phyloP scores from a whole-genome alignment of 164 flowering plant genomes.

The Magnolia sinica region DNA sequence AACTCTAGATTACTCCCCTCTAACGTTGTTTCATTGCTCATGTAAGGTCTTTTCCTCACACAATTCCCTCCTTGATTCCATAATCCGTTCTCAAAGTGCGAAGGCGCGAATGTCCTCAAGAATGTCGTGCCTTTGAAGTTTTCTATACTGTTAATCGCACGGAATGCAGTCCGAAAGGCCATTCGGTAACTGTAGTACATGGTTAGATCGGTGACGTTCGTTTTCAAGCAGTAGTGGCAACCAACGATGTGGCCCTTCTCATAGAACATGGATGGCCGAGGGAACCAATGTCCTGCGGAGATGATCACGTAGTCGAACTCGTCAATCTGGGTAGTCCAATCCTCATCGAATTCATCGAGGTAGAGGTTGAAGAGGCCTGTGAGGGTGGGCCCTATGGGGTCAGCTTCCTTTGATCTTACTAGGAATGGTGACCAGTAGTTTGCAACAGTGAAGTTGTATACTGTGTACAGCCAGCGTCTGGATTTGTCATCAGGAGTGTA shows the following conservation, averaged over 20 bases:
- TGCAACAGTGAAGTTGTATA: constrained; percentile 53
- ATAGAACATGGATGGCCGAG: constrained; percentile 38
- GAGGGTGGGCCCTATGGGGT: constrained; percentile 23
- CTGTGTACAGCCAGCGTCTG: constrained; percentile 36
- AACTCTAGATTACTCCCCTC: constrained; percentile 24
- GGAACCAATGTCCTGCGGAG: constrained; percentile 71
- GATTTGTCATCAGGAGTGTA: constrained; percentile 14
- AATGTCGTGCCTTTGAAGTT: constrained; percentile 41
- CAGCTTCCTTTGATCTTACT: constrained; percentile 39
- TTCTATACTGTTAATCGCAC: constrained; percentile 35
- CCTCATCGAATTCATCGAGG: constrained; percentile 39
- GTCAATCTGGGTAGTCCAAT: constrained; percentile 39
- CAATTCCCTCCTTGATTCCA: constrained; percentile 79
- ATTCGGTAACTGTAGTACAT: constrained; percentile 43
- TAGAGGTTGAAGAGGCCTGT: constrained; percentile 29
- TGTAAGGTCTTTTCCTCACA: constrained; percentile 45
- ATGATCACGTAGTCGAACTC: constrained; percentile 57
- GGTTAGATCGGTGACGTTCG: constrained; percentile 40
- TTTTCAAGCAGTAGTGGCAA: constrained; percentile 41
- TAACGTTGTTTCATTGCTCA: constrained; percentile 25
- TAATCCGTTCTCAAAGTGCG: constrained; percentile 57
- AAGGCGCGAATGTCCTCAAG: constrained; percentile 59
- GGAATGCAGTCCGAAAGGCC: constrained; percentile 56
- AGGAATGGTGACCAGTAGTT: constrained; percentile 61
- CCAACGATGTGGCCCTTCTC: constrained; percentile 39